Conservation (phyloP, 2,329 filamentous ascomycete genomes). For the Boeremia lycopersici region DNA sequence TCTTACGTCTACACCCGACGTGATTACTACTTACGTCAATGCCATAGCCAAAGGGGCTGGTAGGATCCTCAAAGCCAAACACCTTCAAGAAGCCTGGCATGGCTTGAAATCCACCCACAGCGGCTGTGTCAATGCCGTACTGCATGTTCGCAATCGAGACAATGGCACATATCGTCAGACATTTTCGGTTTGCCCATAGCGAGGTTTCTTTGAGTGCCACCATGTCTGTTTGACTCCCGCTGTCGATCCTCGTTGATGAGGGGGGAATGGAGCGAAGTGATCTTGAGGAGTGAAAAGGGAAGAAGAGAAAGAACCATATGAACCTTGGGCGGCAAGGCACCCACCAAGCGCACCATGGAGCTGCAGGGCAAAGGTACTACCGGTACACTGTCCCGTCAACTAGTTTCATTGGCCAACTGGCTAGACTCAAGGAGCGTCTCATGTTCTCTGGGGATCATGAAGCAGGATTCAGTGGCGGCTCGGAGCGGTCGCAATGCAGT, state of each 20-base stretch:
- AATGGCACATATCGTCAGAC: conserved; percentile 53
- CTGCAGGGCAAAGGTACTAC: too few species aligned
- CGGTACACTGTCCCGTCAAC: too few species aligned
- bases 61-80: conserved; percentile 56
- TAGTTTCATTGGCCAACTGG: too few species aligned
- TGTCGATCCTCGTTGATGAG: neutral
- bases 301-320: too few species aligned
- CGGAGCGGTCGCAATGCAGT: too few species aligned
- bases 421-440: too few species aligned
- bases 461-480: too few species aligned
- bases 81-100: conserved; percentile 58
- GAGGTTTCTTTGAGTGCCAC: conserved; percentile 15
- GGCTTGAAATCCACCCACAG: conserved; percentile 48
- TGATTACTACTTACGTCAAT: conserved; percentile 47
- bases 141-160: conserved; percentile 59
- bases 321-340: too few species aligned
- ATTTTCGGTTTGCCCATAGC: conserved; percentile 50
- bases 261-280: too few species aligned
- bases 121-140: conserved; percentile 58
- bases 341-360: too few species aligned
- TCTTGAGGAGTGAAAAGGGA: neutral
- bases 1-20: neutral
- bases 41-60: conserved; percentile 44
- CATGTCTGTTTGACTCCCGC: neutral
- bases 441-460: too few species aligned